These are phyloP conservation scores for Fusarium sp. DNA, from an alignment of 2,329 filamentous ascomycete genomes.

Conservation along the genomic window DNA sequence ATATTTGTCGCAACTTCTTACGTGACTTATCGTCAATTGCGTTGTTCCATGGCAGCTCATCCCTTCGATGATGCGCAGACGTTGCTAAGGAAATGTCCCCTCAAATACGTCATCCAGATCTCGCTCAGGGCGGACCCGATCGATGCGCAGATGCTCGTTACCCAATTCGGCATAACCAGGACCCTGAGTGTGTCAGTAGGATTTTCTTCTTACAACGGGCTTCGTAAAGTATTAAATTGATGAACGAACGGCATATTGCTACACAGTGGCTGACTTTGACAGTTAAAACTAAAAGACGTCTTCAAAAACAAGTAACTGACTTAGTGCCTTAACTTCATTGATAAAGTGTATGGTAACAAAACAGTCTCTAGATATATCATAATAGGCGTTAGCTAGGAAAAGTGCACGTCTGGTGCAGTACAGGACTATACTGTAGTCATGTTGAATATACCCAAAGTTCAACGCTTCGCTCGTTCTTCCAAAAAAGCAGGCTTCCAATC, in stretches of 20 bases:
- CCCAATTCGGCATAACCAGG: conserved; percentile 21
- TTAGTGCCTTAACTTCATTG: not conserved
- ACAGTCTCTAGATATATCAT: conserved; percentile 36
- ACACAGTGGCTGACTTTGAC: not conserved
- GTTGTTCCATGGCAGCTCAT: conserved; percentile 4
- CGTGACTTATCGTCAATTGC: not conserved
- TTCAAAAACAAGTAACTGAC: not conserved
- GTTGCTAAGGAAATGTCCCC: not conserved
- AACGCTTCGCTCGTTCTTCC: conserved; percentile 33
- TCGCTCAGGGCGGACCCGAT: conserved; percentile 16
- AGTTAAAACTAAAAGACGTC: not conserved
- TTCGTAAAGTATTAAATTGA: not conserved
- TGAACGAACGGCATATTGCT: not conserved
- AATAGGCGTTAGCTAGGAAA: conserved; percentile 38
- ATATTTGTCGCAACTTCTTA: not conserved
- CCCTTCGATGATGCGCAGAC: conserved; percentile 43
- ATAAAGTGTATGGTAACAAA: conserved; percentile 3
- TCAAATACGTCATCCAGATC: conserved; percentile 40
- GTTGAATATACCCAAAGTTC: conserved; percentile 17
- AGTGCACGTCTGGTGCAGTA: conserved; percentile 38
- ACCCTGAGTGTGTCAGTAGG: not conserved
- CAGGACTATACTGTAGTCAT: conserved; percentile 30
- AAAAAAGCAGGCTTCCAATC: conserved; percentile 2
- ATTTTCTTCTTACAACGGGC: not conserved
- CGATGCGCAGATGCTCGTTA: conserved; percentile 7